phyloP scores from a whole-genome alignment of 306 rosid species.

The Citrullus colocynthis region DNA sequence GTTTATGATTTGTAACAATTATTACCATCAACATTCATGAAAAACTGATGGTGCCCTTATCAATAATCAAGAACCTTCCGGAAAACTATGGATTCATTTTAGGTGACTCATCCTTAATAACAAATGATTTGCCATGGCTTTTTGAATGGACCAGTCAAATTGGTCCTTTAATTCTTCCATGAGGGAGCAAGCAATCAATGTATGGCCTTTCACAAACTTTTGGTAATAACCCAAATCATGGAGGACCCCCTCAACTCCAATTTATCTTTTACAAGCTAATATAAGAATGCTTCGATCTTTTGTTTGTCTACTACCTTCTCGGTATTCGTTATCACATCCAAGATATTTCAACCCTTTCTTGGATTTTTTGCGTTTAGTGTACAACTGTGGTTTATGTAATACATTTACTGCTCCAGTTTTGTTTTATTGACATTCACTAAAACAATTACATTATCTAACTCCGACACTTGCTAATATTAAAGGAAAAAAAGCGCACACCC shows the following conservation, averaged over 20 bases:
- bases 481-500: too few species aligned
- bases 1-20: neutral
- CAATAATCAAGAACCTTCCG: neutral
- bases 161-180: neutral
- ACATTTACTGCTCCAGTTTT: neutral
- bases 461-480: neutral
- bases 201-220: neutral
- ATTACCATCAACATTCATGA: neutral
- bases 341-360: neutral
- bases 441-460: neutral
- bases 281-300: neutral
- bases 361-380: neutral
- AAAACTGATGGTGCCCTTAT: too few species aligned
- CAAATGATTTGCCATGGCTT: neutral
- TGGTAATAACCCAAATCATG: neutral
- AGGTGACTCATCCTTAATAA: neutral
- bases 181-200: neutral
- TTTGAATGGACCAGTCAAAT: neutral
- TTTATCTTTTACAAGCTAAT: neutral
- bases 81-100: neutral
- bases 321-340: neutral
- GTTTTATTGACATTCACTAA: neutral
- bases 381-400: neutral
- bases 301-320: neutral
- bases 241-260: neutral